Percentiles rank a stretch among this genome's conserved stretches.
Evolutionary conservation across 2,329 filamentous ascomycete species (phyloP).

Genomic region (Macrophomina phaseolina): DNA sequence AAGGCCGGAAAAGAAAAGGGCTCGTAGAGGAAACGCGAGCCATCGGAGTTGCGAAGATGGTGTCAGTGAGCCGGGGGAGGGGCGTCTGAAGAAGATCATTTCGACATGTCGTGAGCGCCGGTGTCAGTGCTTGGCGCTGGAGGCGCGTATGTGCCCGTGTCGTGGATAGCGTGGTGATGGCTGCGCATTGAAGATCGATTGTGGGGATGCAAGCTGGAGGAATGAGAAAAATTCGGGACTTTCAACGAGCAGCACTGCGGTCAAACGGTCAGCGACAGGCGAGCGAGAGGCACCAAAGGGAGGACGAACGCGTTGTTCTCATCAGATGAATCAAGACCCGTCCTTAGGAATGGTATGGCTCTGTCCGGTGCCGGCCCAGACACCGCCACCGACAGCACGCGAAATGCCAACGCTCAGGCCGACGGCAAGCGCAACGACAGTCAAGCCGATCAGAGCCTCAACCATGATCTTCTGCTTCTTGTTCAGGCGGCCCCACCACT

Average conservation of each 20-base stretch:
- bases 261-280: neutral
- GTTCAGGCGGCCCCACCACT: conserved; percentile 48
- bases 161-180: neutral
- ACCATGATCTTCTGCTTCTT: conserved; percentile 52
- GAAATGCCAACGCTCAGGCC: conserved; percentile 57
- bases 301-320: conserved; percentile 1
- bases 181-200: conserved; percentile 17
- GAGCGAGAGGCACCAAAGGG: neutral
- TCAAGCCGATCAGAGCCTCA: conserved; percentile 53
- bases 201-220: conserved; percentile 13
- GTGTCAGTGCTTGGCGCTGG: conserved; percentile 16
- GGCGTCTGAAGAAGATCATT: neutral
- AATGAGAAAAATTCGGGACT: neutral
- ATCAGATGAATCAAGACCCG: conserved; percentile 8
- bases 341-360: conserved; percentile 39
- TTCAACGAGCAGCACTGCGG: conserved; percentile 6
- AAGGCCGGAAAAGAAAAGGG: neutral
- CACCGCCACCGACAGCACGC: conserved; percentile 54
- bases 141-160: conserved; percentile 20
- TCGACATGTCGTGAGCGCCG: neutral
- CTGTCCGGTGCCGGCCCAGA: conserved; percentile 49
- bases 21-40: conserved; percentile 1
- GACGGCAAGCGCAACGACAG: conserved; percentile 54
- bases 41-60: neutral
- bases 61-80: neutral